Evolutionary conservation across 345 rosid species (phyloP).

Genomic region (Limnanthes douglasii): DNA sequence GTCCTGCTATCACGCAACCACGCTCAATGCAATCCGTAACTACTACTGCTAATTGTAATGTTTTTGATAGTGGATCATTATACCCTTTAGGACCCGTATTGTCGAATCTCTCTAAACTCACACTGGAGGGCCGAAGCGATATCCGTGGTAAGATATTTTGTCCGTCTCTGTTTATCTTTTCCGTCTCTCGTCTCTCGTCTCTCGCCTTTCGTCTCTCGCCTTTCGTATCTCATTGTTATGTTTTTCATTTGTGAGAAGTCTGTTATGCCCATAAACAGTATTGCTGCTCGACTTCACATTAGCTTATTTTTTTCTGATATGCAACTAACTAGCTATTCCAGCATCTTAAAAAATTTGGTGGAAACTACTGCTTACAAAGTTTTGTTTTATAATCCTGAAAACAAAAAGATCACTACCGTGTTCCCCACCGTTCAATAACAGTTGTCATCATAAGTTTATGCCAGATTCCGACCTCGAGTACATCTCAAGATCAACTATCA

Average conservation of each 20-base stretch:
- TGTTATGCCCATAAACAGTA: too few species aligned
- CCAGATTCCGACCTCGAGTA: constrained; percentile 44
- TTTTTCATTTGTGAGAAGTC: too few species aligned
- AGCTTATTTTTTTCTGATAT: too few species aligned
- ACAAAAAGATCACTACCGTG: too few species aligned
- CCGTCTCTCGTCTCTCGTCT: constrained; percentile 1
- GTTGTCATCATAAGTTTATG: too few species aligned
- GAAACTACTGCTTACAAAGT: too few species aligned
- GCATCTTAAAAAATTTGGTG: too few species aligned
- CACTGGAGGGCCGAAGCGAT: constrained; percentile 67
- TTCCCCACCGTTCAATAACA: neutral
- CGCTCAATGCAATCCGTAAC: constrained; percentile 10
- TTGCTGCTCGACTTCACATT: too few species aligned
- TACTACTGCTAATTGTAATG: constrained; percentile 5
- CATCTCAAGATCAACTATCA: constrained; percentile 26
- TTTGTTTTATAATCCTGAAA: too few species aligned
- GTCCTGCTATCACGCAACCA: constrained; percentile 13
- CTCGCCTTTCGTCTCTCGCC: constrained; percentile 5
- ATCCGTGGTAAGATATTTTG: constrained; percentile 38
- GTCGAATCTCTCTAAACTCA: constrained; percentile 38
- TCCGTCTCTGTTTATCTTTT: neutral
- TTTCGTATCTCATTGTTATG: constrained; percentile 5
- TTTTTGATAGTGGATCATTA: constrained; percentile 1
- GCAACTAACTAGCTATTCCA: too few species aligned
- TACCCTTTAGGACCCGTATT: constrained; percentile 11